Conservation (phyloP, 2,329 filamentous ascomycete genomes). For the Ophiostoma sp. region DNA sequence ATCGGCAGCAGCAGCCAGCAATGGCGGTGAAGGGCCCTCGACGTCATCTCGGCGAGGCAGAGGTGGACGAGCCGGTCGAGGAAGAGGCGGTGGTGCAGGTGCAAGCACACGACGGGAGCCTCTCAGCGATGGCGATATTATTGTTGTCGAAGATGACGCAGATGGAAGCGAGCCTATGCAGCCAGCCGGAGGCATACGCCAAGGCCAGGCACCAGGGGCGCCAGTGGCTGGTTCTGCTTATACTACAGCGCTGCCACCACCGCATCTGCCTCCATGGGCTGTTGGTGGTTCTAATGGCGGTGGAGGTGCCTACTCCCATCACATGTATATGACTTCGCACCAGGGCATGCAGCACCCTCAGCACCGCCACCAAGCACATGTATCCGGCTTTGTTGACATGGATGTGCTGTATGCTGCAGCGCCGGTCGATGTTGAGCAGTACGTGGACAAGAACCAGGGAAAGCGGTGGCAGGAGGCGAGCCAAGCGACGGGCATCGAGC, state of each 20-base stretch:
- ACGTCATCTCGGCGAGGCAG: neutral
- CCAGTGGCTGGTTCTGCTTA: neutral
- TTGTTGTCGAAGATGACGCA: conserved; percentile 2
- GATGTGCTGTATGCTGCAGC: conserved; percentile 20
- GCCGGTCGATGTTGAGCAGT: conserved; percentile 25
- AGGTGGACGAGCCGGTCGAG: neutral
- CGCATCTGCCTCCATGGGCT: neutral
- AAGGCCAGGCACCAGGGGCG: neutral
- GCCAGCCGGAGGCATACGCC: neutral
- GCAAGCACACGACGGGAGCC: conserved; percentile 6
- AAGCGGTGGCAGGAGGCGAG: conserved; percentile 31
- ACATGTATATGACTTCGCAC: neutral
- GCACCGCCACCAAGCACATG: neutral
- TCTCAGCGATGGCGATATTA: neutral
- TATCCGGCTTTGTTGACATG: neutral
- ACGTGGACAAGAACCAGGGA: conserved; percentile 28
- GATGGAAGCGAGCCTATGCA: neutral
- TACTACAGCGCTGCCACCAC: neutral
- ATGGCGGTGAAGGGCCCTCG: neutral
- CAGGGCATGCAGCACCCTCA: neutral
- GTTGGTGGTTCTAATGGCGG: neutral
- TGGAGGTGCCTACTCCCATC: neutral
- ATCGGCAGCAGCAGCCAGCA: conserved; percentile 9
- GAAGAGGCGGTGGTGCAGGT: neutral
- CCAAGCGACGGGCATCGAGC: conserved; percentile 30